These are phyloP conservation scores for Termitomyces sp. DNA, from an alignment of 768 basidiomycete genomes.

Conservation along the genomic window DNA sequence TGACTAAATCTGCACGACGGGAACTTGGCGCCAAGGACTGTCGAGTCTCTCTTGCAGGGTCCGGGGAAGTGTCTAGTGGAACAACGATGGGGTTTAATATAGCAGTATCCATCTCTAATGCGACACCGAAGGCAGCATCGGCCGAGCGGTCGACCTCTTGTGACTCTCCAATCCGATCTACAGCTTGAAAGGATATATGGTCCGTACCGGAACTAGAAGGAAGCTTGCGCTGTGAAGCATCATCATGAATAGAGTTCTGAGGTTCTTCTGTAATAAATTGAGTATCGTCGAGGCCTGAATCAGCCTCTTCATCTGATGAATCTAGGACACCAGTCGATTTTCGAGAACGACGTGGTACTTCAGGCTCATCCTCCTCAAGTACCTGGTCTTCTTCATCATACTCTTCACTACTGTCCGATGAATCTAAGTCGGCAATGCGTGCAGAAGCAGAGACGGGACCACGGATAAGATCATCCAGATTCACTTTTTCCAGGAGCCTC, in stretches of 20 bases:
- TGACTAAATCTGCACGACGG: background rate
- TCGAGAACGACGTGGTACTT: slow-evolving; percentile 23
- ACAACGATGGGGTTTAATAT: background rate
- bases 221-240: background rate
- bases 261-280: slow-evolving; percentile 17
- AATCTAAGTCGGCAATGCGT: slow-evolving; percentile 28
- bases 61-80: background rate
- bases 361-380: slow-evolving; percentile 27
- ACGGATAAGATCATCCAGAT: slow-evolving; percentile 32
- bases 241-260: background rate
- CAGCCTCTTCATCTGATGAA: slow-evolving; percentile 23
- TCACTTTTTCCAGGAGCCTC: slow-evolving; percentile 22
- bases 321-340: slow-evolving; percentile 13
- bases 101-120: slow-evolving; percentile 25
- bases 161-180: slow-evolving; percentile 25
- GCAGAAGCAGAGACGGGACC: slow-evolving; percentile 25
- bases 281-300: slow-evolving; percentile 32
- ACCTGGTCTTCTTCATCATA: slow-evolving; percentile 31
- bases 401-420: slow-evolving; percentile 34
- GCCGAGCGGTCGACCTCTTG: slow-evolving; percentile 25
- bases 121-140: slow-evolving; percentile 28
- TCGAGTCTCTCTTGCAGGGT: background rate
- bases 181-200: slow-evolving; percentile 23
- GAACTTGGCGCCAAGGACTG: slow-evolving; percentile 16
- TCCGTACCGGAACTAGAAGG: slow-evolving; percentile 3